Evolutionary conservation across 2,329 filamentous ascomycete species (phyloP).

Genomic region (Trichophyton mentagrophytes): DNA sequence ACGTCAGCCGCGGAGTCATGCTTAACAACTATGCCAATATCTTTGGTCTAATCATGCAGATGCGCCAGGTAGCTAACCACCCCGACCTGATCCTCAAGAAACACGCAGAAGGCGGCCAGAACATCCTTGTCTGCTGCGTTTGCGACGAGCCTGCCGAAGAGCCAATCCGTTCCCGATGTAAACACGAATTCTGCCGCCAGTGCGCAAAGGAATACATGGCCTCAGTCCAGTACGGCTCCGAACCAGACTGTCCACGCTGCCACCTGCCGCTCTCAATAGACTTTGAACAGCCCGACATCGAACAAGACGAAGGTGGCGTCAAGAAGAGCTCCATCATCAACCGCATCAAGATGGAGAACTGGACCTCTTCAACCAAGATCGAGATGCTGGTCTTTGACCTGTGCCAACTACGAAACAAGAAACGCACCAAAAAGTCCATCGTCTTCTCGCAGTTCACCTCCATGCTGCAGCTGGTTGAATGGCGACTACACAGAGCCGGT

Average conservation of each 20-base stretch:
- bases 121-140: constrained; percentile 81
- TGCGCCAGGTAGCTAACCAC: constrained; percentile 95
- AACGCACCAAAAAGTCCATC: constrained; percentile 88
- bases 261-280: constrained; percentile 85
- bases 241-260: constrained; percentile 65
- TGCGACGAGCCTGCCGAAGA: constrained; percentile 96
- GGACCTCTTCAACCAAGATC: constrained; percentile 97
- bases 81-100: constrained; percentile 90
- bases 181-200: constrained; percentile 78
- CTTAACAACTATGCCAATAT: constrained; percentile 98
- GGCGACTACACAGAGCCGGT: constrained; percentile 88
- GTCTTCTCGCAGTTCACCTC: constrained; percentile 96
- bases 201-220: constrained; percentile 70
- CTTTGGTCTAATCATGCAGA: constrained; percentile 97
- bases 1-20: constrained; percentile 85
- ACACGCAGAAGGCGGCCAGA: constrained; percentile 71
- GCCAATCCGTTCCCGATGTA: constrained; percentile 80
- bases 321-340: constrained; percentile 98
- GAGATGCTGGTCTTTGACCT: constrained; percentile 91
- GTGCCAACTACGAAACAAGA: constrained; percentile 81
- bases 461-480: constrained; percentile 94
- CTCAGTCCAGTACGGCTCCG: constrained; percentile 53
- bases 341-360: constrained; percentile 96
- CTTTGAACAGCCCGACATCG: constrained; percentile 86
- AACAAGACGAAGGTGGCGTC: constrained; percentile 72